Evolutionary conservation across 1,284 basidiomycete genomes (phyloP), one percentile per base, ranked within the genome.

Genomic region (Tausonia pullulans): DNA sequence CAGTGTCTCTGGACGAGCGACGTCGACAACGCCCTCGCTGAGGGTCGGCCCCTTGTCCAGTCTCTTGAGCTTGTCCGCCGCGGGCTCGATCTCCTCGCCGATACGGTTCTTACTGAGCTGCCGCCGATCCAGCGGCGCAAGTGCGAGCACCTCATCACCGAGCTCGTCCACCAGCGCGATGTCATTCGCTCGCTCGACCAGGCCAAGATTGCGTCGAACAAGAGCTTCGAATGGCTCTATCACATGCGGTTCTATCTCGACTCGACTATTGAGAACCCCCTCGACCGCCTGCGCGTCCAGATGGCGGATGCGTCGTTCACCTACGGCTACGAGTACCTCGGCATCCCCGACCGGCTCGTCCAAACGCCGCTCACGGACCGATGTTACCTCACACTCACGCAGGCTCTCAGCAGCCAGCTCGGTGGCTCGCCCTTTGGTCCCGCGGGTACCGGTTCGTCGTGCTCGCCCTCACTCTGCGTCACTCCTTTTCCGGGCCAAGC

Each of bases 181-280:
- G 93, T 98, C 53, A 87, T 87, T 53, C 87, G 95, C 14, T 78
- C 83, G 9, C 84, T 98, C 62, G 82, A 90, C 61, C 80, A 84
- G 63, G 82, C 87, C 70, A 77, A 79, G n/a, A 81, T 88, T 9
- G 69, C 77, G 1, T 85, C 87, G 67, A 78, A 83, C 66, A 85
- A 84, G 69, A 82, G 83, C 64, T 99, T 98, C 75, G 83, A 84
- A 5, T 98, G 96, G 96, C 80, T 98, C 9, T 96, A 92, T 70
- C 94, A 98, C 74, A 98, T 99, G 95, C 89, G 96, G 7, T 99
- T 94, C 80, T 98, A 98, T 75, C 82, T 96, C 56, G 86, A 96
- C 71, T 79, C 81, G 13, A 74, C 77, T 0, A 73, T 83, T 11
- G 83, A 86, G 50, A 87, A 89, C 69, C 87, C 92, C 0, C 79